phyloP scores from a whole-genome alignment of 257 asterid species.

The Solanum pinnatisectum region DNA sequence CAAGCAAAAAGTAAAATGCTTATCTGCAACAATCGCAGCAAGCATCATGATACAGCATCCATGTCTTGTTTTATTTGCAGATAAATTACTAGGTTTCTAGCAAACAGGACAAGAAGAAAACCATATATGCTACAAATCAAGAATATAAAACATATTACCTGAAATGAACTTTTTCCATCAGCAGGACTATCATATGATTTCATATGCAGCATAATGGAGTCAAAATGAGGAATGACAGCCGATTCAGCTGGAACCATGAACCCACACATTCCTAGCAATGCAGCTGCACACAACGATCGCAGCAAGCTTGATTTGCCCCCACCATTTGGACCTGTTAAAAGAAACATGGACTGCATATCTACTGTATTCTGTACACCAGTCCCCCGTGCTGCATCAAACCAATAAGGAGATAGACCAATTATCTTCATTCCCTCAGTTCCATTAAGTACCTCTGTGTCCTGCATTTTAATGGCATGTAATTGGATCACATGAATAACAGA shows the following conservation, averaged over 20 bases:
- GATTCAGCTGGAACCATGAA: constrained; percentile 95
- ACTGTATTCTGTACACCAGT: constrained; percentile 67
- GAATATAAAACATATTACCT: constrained; percentile 29
- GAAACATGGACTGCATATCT: constrained; percentile 77
- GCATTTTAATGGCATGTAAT: constrained; percentile 3
- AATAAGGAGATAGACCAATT: constrained; percentile 81
- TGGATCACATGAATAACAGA: neutral
- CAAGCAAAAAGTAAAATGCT: neutral
- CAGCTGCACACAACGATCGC: constrained; percentile 93
- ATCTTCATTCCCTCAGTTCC: constrained; percentile 55
- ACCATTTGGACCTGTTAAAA: constrained; percentile 97
- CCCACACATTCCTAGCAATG: constrained; percentile 83
- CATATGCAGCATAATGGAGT: constrained; percentile 91
- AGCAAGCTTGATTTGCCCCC: constrained; percentile 94
- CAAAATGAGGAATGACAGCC: constrained; percentile 89
- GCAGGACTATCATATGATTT: constrained; percentile 96
- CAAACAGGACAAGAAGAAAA: neutral
- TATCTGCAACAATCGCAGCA: neutral
- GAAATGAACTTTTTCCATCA: constrained; percentile 98
- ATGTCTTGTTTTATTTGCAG: neutral
- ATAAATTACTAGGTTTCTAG: neutral
- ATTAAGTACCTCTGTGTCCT: constrained; percentile 25
- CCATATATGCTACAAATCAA: neutral
- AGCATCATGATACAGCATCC: neutral
- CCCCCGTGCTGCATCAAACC: constrained; percentile 88